Evolutionary conservation across 202 grass and related monocot genomes (phyloP), one percentile per base, ranked within the genome.

Genomic region (Elaeis oleifera): DNA sequence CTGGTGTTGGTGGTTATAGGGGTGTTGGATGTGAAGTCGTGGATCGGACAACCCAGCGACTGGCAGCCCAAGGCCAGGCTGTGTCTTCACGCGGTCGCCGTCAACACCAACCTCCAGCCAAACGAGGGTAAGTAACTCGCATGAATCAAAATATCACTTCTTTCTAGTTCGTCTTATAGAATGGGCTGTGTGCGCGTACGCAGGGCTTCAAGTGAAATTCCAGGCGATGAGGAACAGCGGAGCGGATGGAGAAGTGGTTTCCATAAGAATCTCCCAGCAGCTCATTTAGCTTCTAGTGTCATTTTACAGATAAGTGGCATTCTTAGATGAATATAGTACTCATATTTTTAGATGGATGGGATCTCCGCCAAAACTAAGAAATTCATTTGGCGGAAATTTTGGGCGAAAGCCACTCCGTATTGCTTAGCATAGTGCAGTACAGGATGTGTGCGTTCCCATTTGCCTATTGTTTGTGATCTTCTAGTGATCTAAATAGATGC

Each of bases 251-350:
- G 74, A 95, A 72, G 75, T 95, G 23, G 89, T 99, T 23, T 87
- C 83, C 5, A 67, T 85, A 16, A 80, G 88, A 73, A 87, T 95
- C 73, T 85, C 85, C 5, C 95, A 95, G 70, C 78, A 87, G 69
- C 80, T 95, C 62, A 94, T 87, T 69, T 63, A 73, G 36, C 36
- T 44, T 44, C 9, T 14, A 44, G 8, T 44, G 11, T 44, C 36
- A 13, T 9, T 44, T 44, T 13, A 31, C 28, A 31, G 5, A 31
- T 31, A 44, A 44, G 9, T 13, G 36, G 28, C 28, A 1, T 31
- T 44, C 36, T 13, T 44, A 9, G 36, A 31, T 31, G 9, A 14
- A 44, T 44, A 11, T 44, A 2, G 9, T 2, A 44, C 36, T 13
- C 6, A 31, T 6, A 6, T 3, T 36, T 44, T 44, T 44, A 44